Evolutionary conservation across 495 filamentous ascomycete species (phyloP), one percentile per base, ranked within the genome.

Genomic region (Neurospora cerealis): DNA sequence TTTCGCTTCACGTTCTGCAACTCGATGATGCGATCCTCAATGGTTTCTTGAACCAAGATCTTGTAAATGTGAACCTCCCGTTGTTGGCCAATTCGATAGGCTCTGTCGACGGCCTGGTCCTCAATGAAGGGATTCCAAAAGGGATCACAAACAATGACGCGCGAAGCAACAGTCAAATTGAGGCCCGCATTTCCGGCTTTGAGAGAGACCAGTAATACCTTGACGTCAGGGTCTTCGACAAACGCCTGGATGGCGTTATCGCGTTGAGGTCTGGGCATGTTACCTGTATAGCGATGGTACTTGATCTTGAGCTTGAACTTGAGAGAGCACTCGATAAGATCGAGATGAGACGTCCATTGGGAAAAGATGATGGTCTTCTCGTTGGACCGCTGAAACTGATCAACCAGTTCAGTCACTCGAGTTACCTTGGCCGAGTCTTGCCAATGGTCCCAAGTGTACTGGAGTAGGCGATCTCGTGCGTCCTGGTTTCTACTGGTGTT

Each of bases 61-160:
- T 93, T 91, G 80, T 98, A 93, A 9, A 98, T 90, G 71, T 89
- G 86, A 6, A 98, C 95, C 17, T 88, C 82, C 0, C 86, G 86
- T 74, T 85, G 85, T 85, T 98, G 95, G 17, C 94, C 95, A 72
- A 98, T 93, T 5, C 95, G 92, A 79, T 98, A 92, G 4, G 95
- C 93, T 44, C 95, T 93, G 81, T 97, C 96, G 72, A 98, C 91
- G 1, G 95, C 95, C 80, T 98, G 95, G 77, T 95, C 93, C 83
- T 98, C 95, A 36, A 97, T 91, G 79, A 91, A 97, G 0, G 95
- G 94, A 74, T 98, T 98, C 93, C 96, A 98, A 84, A 97, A 97
- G 0, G 95, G 95, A 76, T 98, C 95, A 72, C 96, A 89, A 71
- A 98, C 91, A 79, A 98, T 93, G 75, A 98, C 92, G 75, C 93